A percentile compares a stretch with the other conserved stretches of the same genome.
Evolutionary conservation across 2,329 filamentous ascomycete species (phyloP).

Genomic region (Calonectria ilicicola): DNA sequence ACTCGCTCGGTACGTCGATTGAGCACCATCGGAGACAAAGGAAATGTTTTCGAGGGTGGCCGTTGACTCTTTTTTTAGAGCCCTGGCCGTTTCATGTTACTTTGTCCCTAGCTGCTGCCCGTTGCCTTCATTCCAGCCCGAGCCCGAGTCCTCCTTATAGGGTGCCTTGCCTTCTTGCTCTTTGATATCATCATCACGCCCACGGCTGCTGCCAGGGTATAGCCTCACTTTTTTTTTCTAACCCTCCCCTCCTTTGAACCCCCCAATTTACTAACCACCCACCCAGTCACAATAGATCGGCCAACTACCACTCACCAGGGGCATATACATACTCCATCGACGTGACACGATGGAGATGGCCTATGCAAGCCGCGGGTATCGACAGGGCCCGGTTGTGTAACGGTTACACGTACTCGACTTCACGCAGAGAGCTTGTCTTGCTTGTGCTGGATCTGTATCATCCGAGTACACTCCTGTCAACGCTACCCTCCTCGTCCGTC

Average conservation of each 20-base stretch:
- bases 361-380: constrained; percentile 29
- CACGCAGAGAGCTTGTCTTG: background rate
- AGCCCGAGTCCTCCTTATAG: background rate
- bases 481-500: background rate
- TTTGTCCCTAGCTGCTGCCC: background rate
- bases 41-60: too few relatives aligned
- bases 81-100: background rate
- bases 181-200: background rate
- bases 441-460: background rate
- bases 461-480: background rate
- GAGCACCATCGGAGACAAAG: background rate
- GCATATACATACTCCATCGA: constrained; percentile 26
- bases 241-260: too few relatives aligned
- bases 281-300: background rate
- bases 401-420: background rate
- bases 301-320: background rate
- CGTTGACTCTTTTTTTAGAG: background rate
- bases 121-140: background rate
- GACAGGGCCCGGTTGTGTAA: constrained; percentile 23
- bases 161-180: background rate
- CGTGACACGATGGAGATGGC: constrained; percentile 26
- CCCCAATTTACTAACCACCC: background rate
- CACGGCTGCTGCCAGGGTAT: background rate
- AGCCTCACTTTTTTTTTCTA: constrained; percentile 18
- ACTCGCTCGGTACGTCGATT: background rate